Base-by-base conservation (phyloP, 2,329 filamentous ascomycete genomes). In the Fusarium pseudocircinatum region DNA sequence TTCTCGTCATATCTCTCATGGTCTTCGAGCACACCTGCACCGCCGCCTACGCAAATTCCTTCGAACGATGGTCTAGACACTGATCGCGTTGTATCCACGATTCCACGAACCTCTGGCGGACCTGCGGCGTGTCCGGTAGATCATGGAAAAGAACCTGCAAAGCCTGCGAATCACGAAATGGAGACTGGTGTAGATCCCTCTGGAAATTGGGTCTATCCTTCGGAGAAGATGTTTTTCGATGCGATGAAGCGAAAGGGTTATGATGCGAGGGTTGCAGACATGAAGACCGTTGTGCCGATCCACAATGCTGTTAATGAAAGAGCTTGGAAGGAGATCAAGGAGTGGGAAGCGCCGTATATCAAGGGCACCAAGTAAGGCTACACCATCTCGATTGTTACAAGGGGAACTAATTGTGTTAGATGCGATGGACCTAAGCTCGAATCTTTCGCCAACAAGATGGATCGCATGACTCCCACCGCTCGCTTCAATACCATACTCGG, bases 301-400 rank as follows among this genome's bases (percentile, higher is more conserved):
- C 96, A 99, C 84, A 99, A 99, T 81, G 96, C 96, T 49, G 96
- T 99, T 71, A 99, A 99, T 83, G 96, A 99, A 88, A 88, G 94
- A 46, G 96, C 96, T 1, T 99, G 96, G 96, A 87, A 90, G 71
- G 93, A 98, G 84, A 98, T 99, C 74, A 90, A 93, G 76, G 85
- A 89, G 49, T 99, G 96, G 96, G 96, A 99, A 84, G 87, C 85
- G 47, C 92, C 92, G 0, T 93, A 89, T 67, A 82, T 83, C 5
- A 82, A 89, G 65, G 82, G 85, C 42, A 84, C 93, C 75, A 84
- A 88, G 89, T 91, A 83, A 72, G 85, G 79, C 20, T n/a, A 1
- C 3, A 13, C 28, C 2, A 18, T 26, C 13, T 28, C 6, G 4
- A 5, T 18, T 43, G 20, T 1, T 13, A 5, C 13, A 18, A 0